phyloP scores from a whole-genome alignment of 768 basidiomycete species.

The Termitomyces sp. region DNA sequence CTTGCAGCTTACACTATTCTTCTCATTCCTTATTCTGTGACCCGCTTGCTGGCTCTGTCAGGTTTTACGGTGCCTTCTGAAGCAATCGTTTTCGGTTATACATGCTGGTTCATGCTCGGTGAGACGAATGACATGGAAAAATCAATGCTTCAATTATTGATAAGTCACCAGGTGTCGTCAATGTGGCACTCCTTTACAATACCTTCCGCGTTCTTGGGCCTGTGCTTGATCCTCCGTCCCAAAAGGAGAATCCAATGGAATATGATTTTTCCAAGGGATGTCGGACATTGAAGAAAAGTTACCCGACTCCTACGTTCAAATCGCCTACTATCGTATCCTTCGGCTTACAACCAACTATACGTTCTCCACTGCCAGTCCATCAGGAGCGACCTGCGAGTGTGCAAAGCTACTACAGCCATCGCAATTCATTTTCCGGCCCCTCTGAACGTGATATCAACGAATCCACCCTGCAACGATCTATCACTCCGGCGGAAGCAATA shows the following conservation, averaged over 20 bases:
- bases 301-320: conserved; percentile 6
- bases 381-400: conserved; percentile 17
- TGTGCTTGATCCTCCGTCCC: conserved; percentile 35
- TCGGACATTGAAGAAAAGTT: conserved; percentile 14
- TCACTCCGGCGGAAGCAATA: conserved; percentile 17
- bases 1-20: conserved; percentile 51
- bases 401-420: conserved; percentile 18
- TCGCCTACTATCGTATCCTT: conserved; percentile 7
- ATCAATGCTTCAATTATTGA: not conserved
- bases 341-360: conserved; percentile 5
- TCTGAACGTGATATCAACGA: conserved; percentile 22
- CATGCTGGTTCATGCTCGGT: conserved; percentile 53
- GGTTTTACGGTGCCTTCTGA: conserved; percentile 42
- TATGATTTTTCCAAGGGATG: conserved; percentile 6
- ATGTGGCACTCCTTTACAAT: conserved; percentile 63
- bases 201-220: conserved; percentile 58
- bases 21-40: conserved; percentile 52
- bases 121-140: conserved; percentile 14
- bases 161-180: conserved; percentile 48
- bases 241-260: conserved; percentile 23
- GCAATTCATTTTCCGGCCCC: conserved; percentile 10
- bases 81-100: conserved; percentile 37
- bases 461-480: conserved; percentile 12
- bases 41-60: conserved; percentile 41
- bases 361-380: conserved; percentile 15